Conservation (phyloP, 2,329 filamentous ascomycete genomes). For the Laburnicola sp. region DNA sequence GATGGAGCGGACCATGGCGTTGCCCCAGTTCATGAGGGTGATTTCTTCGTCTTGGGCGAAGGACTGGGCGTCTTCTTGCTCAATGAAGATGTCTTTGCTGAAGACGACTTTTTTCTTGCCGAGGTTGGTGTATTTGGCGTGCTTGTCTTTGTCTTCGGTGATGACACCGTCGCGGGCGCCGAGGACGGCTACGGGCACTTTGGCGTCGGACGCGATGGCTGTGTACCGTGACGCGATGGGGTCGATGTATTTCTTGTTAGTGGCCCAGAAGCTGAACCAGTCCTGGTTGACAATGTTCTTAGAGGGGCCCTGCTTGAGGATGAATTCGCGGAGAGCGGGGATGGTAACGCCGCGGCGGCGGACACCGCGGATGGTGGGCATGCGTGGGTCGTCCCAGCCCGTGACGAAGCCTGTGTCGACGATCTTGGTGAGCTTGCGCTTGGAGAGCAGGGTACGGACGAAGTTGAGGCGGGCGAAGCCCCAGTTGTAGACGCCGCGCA, state of each 20-base stretch:
- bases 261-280: slow-evolving; percentile 67
- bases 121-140: slow-evolving; percentile 83
- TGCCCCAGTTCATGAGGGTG: slow-evolving; percentile 96
- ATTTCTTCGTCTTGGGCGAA: slow-evolving; percentile 89
- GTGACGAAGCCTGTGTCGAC: slow-evolving; percentile 75
- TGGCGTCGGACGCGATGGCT: slow-evolving; percentile 67
- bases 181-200: slow-evolving; percentile 70
- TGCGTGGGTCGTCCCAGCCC: slow-evolving; percentile 85
- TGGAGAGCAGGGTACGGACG: slow-evolving; percentile 78
- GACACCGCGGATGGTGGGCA: slow-evolving; percentile 82
- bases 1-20: slow-evolving; percentile 75
- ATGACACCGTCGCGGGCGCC: slow-evolving; percentile 60
- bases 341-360: slow-evolving; percentile 78
- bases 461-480: slow-evolving; percentile 86
- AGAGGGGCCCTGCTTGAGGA: slow-evolving; percentile 80
- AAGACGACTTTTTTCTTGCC: slow-evolving; percentile 85
- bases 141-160: slow-evolving; percentile 78
- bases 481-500: slow-evolving; percentile 81
- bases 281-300: slow-evolving; percentile 84
- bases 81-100: slow-evolving; percentile 74
- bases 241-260: slow-evolving; percentile 58
- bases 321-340: slow-evolving; percentile 78
- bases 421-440: slow-evolving; percentile 82
- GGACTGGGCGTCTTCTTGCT: slow-evolving; percentile 80
- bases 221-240: slow-evolving; percentile 54